These are phyloP conservation scores for Filobasidium uniguttulatum DNA, from an alignment of 1,284 basidiomycete species.

Conservation along the genomic window DNA sequence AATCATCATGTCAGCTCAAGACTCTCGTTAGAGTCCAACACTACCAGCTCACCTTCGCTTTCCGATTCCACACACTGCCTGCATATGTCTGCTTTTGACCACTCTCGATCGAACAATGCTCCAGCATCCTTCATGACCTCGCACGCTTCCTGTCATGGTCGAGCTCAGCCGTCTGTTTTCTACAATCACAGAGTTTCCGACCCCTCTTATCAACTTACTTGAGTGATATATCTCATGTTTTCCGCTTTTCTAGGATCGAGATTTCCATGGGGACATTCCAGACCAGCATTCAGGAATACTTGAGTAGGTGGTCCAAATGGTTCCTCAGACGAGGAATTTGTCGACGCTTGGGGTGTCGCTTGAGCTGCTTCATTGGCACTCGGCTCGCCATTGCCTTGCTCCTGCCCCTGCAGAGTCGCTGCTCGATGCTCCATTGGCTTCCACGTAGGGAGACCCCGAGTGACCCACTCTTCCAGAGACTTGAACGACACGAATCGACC, in stretches of 20 bases:
- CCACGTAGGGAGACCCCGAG: not conserved
- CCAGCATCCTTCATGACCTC: conserved; percentile 2
- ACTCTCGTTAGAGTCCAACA: not conserved
- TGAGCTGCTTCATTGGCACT: not conserved
- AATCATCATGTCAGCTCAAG: not conserved
- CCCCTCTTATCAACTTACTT: not conserved
- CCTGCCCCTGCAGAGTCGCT: not conserved
- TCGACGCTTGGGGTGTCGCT: too few relatives aligned
- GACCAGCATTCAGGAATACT: not conserved
- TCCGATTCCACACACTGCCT: conserved; percentile 3
- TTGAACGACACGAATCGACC: not conserved
- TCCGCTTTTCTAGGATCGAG: conserved; percentile 2
- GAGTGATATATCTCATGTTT: conserved; percentile 4
- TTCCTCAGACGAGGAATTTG: too few relatives aligned
- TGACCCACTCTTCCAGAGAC: not conserved
- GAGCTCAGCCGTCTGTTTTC: not conserved
- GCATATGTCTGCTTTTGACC: conserved; percentile 4
- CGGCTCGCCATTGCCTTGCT: not conserved
- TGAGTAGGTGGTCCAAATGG: not conserved
- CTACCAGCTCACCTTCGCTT: not conserved
- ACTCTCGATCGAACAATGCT: not conserved
- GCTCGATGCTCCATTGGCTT: not conserved
- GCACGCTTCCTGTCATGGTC: not conserved
- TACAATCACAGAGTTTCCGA: not conserved
- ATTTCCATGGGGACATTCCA: conserved; percentile 6